Percentiles rank a stretch among this genome's conserved stretches.
Conservation (phyloP, 768 basidiomycete species). For the Boletus speciosus region DNA sequence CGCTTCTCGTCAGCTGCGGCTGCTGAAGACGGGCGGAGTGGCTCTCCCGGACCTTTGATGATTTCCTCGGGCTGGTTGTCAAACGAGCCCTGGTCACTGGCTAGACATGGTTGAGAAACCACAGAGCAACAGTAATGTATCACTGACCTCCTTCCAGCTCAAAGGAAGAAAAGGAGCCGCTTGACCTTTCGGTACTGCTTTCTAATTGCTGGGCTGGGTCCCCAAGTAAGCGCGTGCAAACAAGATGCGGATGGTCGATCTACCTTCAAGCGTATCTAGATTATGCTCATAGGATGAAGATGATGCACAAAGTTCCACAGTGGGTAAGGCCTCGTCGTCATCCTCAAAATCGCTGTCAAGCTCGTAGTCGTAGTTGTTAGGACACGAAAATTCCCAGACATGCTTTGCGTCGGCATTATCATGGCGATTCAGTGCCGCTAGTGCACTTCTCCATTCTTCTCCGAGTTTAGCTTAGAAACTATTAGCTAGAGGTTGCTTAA, state of each 20-base stretch:
- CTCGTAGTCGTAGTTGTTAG: constrained; percentile 15
- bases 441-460: constrained; percentile 7
- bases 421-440: neutral
- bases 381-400: constrained; percentile 4
- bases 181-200: neutral
- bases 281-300: neutral
- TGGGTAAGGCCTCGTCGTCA: constrained; percentile 6
- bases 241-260: neutral
- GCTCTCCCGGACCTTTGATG: neutral
- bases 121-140: neutral
- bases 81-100: neutral
- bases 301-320: neutral
- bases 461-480: constrained; percentile 7
- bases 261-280: neutral
- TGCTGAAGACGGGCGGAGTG: neutral
- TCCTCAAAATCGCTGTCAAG: constrained; percentile 28
- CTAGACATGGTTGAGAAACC: constrained; percentile 11
- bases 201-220: constrained; percentile 8
- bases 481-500: neutral
- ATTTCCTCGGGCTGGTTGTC: constrained; percentile 3
- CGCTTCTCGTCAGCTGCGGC: neutral
- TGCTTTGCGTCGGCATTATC: neutral
- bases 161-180: constrained; percentile 8
- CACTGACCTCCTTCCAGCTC: constrained; percentile 10
- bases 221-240: neutral